A percentile compares a stretch with the other conserved stretches of the same genome.
Evolutionary conservation across 2,329 filamentous ascomycete genomes (phyloP).

Genomic region (Tolypocladium paradoxum): DNA sequence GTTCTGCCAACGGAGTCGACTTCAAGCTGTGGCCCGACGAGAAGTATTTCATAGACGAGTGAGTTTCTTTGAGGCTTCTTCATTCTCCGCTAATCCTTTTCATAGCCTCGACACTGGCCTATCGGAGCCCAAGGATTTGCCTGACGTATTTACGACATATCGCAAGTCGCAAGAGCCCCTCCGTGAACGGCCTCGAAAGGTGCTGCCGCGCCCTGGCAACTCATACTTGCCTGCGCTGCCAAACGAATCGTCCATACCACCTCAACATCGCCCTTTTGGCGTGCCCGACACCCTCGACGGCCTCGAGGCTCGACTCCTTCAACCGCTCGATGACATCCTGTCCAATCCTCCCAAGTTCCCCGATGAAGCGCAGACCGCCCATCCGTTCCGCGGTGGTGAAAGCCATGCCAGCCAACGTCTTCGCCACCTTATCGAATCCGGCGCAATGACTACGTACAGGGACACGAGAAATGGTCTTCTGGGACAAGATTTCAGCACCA

Average conservation of each 20-base stretch:
- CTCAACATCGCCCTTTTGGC: conserved; percentile 50
- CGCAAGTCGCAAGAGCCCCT: conserved; percentile 64
- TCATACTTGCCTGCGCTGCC: conserved; percentile 47
- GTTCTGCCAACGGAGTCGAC: conserved; percentile 39
- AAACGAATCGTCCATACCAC: conserved; percentile 34
- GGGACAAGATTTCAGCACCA: conserved; percentile 62
- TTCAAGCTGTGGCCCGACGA: conserved; percentile 63
- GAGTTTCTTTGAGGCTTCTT: conserved; percentile 22
- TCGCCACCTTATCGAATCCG: conserved; percentile 47
- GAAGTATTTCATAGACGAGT: conserved; percentile 75
- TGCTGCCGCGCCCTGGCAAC: conserved; percentile 40
- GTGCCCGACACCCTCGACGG: conserved; percentile 46
- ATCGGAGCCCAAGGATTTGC: conserved; percentile 45
- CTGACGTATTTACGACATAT: conserved; percentile 67
- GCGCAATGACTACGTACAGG: conserved; percentile 54
- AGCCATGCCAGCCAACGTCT: conserved; percentile 47
- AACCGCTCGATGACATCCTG: conserved; percentile 45
- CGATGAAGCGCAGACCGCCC: conserved; percentile 41
- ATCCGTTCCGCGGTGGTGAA: conserved; percentile 62
- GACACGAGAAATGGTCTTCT: conserved; percentile 61
- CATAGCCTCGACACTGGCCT: conserved; percentile 56
- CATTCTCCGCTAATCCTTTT: neutral
- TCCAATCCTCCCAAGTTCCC: conserved; percentile 42
- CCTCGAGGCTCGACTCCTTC: conserved; percentile 42
- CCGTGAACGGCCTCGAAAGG: conserved; percentile 48